Evolutionary conservation across 306 rosid genomes (phyloP).

Genomic region (Dicorynia guianensis): DNA sequence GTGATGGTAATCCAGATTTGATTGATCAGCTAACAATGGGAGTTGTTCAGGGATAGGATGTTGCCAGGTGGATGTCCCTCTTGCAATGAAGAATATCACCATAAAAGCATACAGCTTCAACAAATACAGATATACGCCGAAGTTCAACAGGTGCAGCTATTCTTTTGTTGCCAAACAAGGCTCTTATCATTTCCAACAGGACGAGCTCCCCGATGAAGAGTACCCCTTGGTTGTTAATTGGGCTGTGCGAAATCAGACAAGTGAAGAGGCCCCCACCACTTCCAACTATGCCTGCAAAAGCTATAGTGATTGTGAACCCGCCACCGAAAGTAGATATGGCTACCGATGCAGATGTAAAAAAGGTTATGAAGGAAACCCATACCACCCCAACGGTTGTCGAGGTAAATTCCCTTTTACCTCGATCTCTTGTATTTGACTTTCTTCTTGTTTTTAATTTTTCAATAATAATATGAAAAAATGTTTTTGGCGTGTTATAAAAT

Average conservation of each 20-base stretch:
- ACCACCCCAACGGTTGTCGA: conserved; percentile 29
- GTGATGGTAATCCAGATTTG: not conserved
- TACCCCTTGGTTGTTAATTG: conserved; percentile 50
- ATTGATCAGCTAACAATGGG: not conserved
- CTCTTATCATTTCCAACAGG: conserved; percentile 30
- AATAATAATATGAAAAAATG: too few species aligned
- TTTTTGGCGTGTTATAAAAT: too few species aligned
- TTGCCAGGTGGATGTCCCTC: conserved; percentile 31
- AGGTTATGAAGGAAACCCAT: conserved; percentile 45
- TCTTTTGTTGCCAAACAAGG: conserved; percentile 41
- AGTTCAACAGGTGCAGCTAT: conserved; percentile 4
- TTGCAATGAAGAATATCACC: too few species aligned
- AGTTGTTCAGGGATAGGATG: conserved; percentile 34
- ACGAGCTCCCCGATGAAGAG: accelerated
- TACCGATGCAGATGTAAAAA: conserved; percentile 43
- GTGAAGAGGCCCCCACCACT: conserved; percentile 17
- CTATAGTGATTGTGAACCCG: not conserved
- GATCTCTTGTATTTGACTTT: not conserved
- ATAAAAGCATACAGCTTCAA: too few species aligned
- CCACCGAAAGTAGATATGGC: conserved; percentile 5
- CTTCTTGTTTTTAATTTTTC: not conserved
- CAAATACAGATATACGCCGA: too few species aligned
- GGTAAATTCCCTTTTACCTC: not conserved
- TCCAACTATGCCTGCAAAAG: not conserved
- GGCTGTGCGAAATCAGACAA: conserved; percentile 34